Evolutionary conservation across 345 rosid genomes (phyloP), one percentile per base, ranked within the genome.

Genomic region (Salix exigua): DNA sequence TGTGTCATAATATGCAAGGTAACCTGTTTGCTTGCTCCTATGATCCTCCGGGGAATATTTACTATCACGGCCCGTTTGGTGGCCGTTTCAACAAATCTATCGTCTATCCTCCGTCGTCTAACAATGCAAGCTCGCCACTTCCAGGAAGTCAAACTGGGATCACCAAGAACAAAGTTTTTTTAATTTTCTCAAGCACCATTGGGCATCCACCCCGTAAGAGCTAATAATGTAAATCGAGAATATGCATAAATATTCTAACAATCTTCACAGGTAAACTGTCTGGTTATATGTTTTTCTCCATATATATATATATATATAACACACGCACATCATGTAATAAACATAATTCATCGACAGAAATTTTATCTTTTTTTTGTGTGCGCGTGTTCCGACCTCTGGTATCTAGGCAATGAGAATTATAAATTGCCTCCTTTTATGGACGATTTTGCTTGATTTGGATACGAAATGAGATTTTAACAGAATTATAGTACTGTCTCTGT

Each of bases 31-130:
- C 85, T 25, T 88, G 89, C 71, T 75, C 83, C 26, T 88, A 86
- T 68, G 78, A 85, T 75, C 88, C 91, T 9, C 88, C 89, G 3
- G 91, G 91, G 60, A 88, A 88, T 71, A 80, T 58, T 25, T 83
- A 85, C 66, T 73, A 70, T 23, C 87, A 86, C 28, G 82, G 85
- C 26, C 91, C 91, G 0, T 83, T 88, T 46, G 87, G 82, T 23
- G 82, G 77, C 7, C n/a, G 0, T 3, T 79, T 73, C 62, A 4
- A 6, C 23, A 73, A 61, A 10, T 73, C 70, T 13, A 68, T 79
- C 11, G 65, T 79, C 6, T 3, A 58, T 21, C 82, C 82, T 53
- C 72, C 81, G 9, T 6, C 63, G 28, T 0, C 6, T 25, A 10
- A n/a, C 23, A 11, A n/a, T 10, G 10, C 63, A 23, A 58, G 16